Conservation (phyloP, 176 grass and related monocot genomes). For the Saccharum spontaneum region DNA sequence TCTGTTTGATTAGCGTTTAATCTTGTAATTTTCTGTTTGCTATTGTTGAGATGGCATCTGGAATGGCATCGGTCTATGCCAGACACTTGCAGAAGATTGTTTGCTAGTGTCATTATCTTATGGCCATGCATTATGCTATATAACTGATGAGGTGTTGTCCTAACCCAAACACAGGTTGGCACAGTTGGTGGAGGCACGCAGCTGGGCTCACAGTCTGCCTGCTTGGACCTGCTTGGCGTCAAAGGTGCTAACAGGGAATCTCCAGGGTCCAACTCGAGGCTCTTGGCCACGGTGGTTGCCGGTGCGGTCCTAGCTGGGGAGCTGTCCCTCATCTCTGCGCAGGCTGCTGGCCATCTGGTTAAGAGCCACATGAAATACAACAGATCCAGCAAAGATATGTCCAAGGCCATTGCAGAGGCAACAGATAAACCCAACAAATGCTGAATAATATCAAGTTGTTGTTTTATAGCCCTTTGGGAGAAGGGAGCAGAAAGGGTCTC, state of each 20-base stretch:
- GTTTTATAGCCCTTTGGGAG: constrained; percentile 15
- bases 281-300: constrained; percentile 71
- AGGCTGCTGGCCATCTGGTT: constrained; percentile 86
- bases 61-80: not conserved
- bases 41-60: constrained; percentile 4
- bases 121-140: not conserved
- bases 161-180: constrained; percentile 67
- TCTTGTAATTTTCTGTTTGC: constrained; percentile 11
- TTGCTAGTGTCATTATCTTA: constrained; percentile 30
- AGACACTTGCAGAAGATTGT: constrained; percentile 26
- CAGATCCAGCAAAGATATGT: constrained; percentile 76
- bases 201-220: constrained; percentile 87
- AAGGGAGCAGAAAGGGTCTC: constrained; percentile 15
- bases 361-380: constrained; percentile 97
- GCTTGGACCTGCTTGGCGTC: constrained; percentile 83
- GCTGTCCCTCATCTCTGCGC: constrained; percentile 89
- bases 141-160: constrained; percentile 28
- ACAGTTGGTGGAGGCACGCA: constrained; percentile 91
- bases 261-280: constrained; percentile 79
- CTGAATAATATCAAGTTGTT: constrained; percentile 29
- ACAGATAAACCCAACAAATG: not conserved
- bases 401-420: constrained; percentile 33
- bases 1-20: constrained; percentile 32
- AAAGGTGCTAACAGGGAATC: constrained; percentile 77
- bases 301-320: constrained; percentile 87